Evolutionary conservation across 164 flowering plant species (phyloP).

Genomic region (Aristolochia contorta): DNA sequence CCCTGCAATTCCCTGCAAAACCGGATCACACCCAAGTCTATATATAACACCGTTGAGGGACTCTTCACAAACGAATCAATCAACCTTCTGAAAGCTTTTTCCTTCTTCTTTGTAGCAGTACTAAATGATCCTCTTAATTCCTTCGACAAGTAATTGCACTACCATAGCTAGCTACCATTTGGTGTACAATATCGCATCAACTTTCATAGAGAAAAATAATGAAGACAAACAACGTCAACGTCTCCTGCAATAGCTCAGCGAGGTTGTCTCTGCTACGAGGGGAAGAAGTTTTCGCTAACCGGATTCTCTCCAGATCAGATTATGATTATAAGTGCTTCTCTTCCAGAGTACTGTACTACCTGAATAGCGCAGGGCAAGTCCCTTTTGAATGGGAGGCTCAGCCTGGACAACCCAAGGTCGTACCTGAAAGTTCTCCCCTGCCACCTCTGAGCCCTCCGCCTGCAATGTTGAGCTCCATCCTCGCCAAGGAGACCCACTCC

Average conservation of each 20-base stretch:
- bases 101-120: background rate
- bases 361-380: background rate
- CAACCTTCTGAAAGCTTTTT: background rate
- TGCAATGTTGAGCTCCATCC: background rate
- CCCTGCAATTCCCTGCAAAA: background rate
- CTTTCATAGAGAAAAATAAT: background rate
- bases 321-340: constrained; percentile 3
- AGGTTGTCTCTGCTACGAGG: constrained; percentile 4
- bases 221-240: background rate
- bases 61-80: background rate
- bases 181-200: background rate
- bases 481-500: background rate
- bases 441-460: constrained; percentile 12
- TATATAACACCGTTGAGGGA: background rate
- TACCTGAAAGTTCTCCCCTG: background rate
- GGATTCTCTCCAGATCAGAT: constrained; percentile 8
- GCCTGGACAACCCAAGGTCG: constrained; percentile 10
- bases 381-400: constrained; percentile 12
- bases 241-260: background rate
- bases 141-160: too few relatives aligned
- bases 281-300: constrained; percentile 7
- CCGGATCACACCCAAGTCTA: background rate
- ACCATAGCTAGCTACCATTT: background rate
- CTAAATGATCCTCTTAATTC: background rate
- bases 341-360: constrained; percentile 7